phyloP scores from a whole-genome alignment of 2,329 filamentous ascomycete genomes.

The Colletotrichum destructivum region DNA sequence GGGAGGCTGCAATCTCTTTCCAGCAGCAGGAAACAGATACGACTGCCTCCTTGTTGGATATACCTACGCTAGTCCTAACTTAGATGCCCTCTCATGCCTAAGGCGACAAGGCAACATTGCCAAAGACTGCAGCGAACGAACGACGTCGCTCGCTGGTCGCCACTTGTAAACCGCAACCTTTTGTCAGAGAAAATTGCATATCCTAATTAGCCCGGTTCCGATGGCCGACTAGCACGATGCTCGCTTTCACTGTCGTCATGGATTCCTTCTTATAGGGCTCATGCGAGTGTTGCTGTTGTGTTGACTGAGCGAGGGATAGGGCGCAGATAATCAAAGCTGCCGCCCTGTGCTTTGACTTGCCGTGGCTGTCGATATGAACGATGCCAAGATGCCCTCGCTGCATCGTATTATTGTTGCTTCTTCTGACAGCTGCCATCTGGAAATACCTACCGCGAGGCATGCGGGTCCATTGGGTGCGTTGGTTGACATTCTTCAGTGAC shows the following conservation, averaged over 20 bases:
- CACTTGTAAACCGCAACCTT: conserved; percentile 19
- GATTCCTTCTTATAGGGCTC: neutral
- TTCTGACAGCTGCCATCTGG: neutral
- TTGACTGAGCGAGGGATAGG: neutral
- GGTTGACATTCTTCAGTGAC: neutral
- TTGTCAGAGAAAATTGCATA: neutral
- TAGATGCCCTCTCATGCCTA: conserved; percentile 21
- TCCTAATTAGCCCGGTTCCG: neutral
- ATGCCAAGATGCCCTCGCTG: neutral
- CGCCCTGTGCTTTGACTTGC: neutral
- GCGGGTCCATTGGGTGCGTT: neutral
- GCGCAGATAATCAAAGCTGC: too few relatives aligned
- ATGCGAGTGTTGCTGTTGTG: too few relatives aligned
- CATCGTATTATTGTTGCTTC: neutral
- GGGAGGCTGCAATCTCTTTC: conserved; percentile 8
- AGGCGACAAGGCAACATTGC: conserved; percentile 32
- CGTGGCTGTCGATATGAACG: neutral
- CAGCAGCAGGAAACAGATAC: conserved; percentile 7
- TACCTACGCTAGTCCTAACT: conserved; percentile 28
- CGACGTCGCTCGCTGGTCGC: conserved; percentile 29
- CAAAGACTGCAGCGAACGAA: conserved; percentile 28
- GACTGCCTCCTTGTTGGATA: conserved; percentile 15
- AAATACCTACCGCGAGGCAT: conserved; percentile 1
- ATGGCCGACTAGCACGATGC: neutral
- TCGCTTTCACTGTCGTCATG: neutral